A percentile compares a stretch with the other conserved stretches of the same genome.
Evolutionary conservation across 345 rosid genomes (phyloP).

Genomic region (Murraya paniculata): DNA sequence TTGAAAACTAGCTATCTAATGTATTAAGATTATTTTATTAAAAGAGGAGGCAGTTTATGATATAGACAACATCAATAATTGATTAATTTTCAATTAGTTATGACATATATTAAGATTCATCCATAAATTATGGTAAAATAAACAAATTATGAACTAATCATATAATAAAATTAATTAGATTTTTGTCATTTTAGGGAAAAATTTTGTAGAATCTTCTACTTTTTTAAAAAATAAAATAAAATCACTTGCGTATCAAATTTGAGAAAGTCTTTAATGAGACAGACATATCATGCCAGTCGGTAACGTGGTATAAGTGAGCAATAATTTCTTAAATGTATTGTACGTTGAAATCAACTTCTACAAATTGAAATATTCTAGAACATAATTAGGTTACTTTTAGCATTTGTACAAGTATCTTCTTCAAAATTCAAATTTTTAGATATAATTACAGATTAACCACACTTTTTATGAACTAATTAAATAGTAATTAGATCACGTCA

Average conservation of each 20-base stretch:
- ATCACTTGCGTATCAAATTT: neutral
- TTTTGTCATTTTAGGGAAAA: neutral
- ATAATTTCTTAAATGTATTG: neutral
- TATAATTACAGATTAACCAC: neutral
- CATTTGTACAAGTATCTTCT: neutral
- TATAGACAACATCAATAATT: neutral
- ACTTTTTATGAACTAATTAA: neutral
- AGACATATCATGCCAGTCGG: neutral
- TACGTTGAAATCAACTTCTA: neutral
- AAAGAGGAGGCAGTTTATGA: neutral
- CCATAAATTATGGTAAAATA: neutral
- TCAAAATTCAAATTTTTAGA: neutral
- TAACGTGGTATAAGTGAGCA: neutral
- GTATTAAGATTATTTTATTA: neutral
- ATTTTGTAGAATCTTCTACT: neutral
- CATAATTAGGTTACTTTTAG: neutral
- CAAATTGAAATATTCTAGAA: too few species aligned
- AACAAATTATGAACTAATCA: neutral
- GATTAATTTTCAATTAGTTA: neutral
- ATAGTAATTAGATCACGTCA: neutral
- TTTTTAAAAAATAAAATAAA: neutral
- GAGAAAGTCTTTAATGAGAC: neutral
- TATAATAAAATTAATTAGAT: too few species aligned
- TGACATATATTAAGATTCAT: neutral
- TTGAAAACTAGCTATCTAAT: neutral